phyloP scores from a whole-genome alignment of 108 stramenopile genomes.

The Nitzschia sp. region DNA sequence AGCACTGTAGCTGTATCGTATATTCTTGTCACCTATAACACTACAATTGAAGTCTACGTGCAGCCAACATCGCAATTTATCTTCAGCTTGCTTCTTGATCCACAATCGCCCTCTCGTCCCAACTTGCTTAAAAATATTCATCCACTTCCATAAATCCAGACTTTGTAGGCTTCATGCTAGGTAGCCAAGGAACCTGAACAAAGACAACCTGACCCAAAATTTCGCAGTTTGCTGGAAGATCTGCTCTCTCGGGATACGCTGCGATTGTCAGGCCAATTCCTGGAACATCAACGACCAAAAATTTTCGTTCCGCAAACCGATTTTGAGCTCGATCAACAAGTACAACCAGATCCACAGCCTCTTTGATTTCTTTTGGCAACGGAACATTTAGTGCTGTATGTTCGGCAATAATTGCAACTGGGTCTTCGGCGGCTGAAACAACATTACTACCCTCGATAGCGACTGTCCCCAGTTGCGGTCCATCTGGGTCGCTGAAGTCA shows the following conservation, averaged over 20 bases:
- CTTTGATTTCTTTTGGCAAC: conserved; percentile 59
- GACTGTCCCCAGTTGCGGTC: conserved; percentile 88
- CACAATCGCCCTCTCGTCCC: background rate
- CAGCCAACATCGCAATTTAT: too few relatives aligned
- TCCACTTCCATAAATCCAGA: conserved; percentile 87
- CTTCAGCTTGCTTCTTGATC: too few relatives aligned
- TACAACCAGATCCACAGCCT: conserved; percentile 77
- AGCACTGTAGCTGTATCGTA: too few relatives aligned
- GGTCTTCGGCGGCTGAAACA: conserved; percentile 68
- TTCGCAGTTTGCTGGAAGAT: conserved; percentile 55
- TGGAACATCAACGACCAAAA: conserved; percentile 63
- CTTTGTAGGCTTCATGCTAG: conserved; percentile 80
- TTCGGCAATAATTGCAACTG: conserved; percentile 83
- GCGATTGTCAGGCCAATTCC: conserved; percentile 58
- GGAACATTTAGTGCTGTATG: conserved; percentile 61
- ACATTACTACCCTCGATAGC: conserved; percentile 66
- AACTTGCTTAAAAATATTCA: conserved; percentile 75
- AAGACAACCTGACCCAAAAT: conserved; percentile 80
- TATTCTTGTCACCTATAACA: too few relatives aligned
- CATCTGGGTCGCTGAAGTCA: conserved; percentile 88
- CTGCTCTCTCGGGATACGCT: conserved; percentile 55
- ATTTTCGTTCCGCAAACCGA: conserved; percentile 74
- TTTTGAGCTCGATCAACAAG: conserved; percentile 68
- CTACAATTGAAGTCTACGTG: too few relatives aligned
- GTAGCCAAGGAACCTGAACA: conserved; percentile 87